A percentile compares a stretch with the other conserved stretches of the same genome.
phyloP scores from a whole-genome alignment of 2,329 filamentous ascomycete species.

The Helotiales sp. region DNA sequence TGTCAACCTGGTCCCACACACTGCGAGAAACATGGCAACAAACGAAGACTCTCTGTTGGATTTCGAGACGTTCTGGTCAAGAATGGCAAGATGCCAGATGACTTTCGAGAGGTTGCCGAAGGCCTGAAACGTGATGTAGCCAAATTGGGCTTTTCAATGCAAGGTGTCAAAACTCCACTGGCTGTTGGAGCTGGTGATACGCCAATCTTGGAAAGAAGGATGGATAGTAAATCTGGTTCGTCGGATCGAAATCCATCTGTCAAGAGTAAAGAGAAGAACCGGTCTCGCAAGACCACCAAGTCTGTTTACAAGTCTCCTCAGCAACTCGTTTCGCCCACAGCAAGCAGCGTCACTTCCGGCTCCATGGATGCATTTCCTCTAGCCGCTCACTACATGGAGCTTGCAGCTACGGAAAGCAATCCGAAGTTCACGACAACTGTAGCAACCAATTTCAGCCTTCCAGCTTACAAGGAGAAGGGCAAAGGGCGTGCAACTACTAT shows the following conservation, averaged over 20 bases:
- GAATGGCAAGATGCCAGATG: constrained; percentile 8
- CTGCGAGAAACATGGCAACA: constrained; percentile 20
- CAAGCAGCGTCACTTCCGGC: constrained; percentile 22
- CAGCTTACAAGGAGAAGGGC: constrained; percentile 23
- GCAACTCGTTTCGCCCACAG: constrained; percentile 4
- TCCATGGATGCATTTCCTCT: constrained; percentile 28
- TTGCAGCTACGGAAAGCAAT: constrained; percentile 14
- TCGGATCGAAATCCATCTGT: not conserved
- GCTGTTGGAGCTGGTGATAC: not conserved
- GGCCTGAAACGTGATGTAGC: not conserved
- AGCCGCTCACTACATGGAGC: constrained; percentile 20
- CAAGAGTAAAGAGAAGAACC: not conserved
- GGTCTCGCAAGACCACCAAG: not conserved
- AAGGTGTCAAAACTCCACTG: not conserved
- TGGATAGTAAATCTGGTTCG: not conserved
- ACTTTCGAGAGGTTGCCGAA: constrained; percentile 15
- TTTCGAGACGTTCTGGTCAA: not conserved
- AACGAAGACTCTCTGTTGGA: constrained; percentile 2
- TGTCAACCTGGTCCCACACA: constrained; percentile 22
- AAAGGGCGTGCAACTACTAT: constrained; percentile 4
- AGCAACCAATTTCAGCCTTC: constrained; percentile 32
- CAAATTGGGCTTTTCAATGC: not conserved
- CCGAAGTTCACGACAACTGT: constrained; percentile 24
- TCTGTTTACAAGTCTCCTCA: constrained; percentile 3
- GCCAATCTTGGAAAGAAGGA: not conserved